phyloP scores from a whole-genome alignment of 106 monocot genomes.

The Platanthera guangdongensis region DNA sequence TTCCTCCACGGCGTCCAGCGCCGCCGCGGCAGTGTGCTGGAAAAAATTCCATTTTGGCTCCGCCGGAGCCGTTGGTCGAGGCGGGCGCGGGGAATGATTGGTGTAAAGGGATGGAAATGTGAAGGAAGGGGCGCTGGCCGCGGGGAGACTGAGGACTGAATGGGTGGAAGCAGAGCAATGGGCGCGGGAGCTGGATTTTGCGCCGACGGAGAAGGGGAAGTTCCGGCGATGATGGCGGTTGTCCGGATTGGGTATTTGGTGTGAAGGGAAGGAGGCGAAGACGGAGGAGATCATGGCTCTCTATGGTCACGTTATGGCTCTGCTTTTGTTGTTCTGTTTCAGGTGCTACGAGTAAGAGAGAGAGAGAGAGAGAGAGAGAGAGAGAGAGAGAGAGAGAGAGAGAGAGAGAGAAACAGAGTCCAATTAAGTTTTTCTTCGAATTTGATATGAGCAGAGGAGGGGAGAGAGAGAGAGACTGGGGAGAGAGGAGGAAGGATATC shows the following conservation, averaged over 20 bases:
- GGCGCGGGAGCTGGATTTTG: not conserved
- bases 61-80: too few relatives aligned
- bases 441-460: too few relatives aligned
- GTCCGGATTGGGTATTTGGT: not conserved
- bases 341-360: not conserved
- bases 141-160: not conserved
- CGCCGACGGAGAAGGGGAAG: not conserved
- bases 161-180: not conserved
- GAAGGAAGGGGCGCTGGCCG: not conserved
- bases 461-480: not conserved
- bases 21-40: not conserved
- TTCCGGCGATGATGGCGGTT: not conserved
- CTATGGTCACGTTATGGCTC: not conserved
- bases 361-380: not conserved
- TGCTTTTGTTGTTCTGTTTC: not conserved
- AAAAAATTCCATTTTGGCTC: not conserved
- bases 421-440: too few relatives aligned
- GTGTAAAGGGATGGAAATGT: not conserved
- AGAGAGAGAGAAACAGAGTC: not conserved
- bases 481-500: not conserved
- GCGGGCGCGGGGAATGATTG: not conserved
- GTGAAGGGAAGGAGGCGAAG: not conserved
- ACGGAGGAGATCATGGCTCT: not conserved
- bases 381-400: not conserved
- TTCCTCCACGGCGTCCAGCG: conserved; percentile 4